Conservation (phyloP, 2,329 filamentous ascomycete genomes). For the Monosporascus sp. region DNA sequence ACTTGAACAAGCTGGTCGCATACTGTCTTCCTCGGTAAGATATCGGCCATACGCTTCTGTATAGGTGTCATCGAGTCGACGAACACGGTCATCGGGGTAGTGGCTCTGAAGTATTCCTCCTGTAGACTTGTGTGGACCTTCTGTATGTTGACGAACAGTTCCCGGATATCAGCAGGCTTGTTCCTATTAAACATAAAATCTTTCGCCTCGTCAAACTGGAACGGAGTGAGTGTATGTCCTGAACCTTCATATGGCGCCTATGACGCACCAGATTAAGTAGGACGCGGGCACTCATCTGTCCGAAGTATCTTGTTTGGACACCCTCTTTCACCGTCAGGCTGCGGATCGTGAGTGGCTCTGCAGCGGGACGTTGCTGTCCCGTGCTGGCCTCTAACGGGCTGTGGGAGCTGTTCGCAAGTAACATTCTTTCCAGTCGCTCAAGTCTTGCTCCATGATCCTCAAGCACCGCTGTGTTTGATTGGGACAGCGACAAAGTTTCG, state of each 20-base stretch:
- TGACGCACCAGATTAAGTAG: constrained; percentile 45
- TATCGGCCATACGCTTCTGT: constrained; percentile 52
- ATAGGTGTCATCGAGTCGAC: constrained; percentile 55
- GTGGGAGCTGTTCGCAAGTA: constrained; percentile 36
- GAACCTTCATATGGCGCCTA: not conserved
- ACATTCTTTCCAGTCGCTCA: constrained; percentile 47
- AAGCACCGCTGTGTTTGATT: constrained; percentile 24
- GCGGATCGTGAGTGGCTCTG: constrained; percentile 40
- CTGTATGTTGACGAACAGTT: constrained; percentile 39
- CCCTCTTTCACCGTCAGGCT: constrained; percentile 45
- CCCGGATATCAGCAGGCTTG: constrained; percentile 34
- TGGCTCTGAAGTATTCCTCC: constrained; percentile 39
- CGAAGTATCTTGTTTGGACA: constrained; percentile 44
- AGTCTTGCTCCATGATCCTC: constrained; percentile 45
- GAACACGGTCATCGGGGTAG: constrained; percentile 49
- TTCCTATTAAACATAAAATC: constrained; percentile 40
- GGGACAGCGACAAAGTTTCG: constrained; percentile 25
- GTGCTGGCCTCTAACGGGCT: constrained; percentile 16
- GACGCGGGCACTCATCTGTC: constrained; percentile 47
- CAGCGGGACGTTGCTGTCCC: constrained; percentile 23
- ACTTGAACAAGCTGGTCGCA: constrained; percentile 46
- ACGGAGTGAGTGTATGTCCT: constrained; percentile 4
- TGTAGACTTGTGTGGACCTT: constrained; percentile 43
- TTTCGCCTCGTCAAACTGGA: constrained; percentile 49
- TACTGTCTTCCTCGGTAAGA: constrained; percentile 43